Conservation (phyloP, 805 yeast genomes). For the Grigorovia jiainica region DNA sequence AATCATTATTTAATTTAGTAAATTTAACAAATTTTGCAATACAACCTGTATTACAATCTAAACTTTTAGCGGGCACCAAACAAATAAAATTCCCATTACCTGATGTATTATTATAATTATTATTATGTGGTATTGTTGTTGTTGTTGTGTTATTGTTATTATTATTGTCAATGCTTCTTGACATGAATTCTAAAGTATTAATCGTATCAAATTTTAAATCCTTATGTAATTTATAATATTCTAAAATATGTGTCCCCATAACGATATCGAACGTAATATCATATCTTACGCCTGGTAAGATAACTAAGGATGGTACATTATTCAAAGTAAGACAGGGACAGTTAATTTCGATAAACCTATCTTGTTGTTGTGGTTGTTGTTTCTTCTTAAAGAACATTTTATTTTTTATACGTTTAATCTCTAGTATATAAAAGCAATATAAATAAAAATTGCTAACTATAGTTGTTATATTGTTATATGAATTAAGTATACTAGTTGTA, state of each 20-base stretch:
- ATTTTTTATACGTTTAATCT: too few species aligned
- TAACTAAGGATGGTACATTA: slow-evolving; percentile 29
- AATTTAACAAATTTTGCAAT: slow-evolving; percentile 11
- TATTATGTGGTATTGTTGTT: too few species aligned
- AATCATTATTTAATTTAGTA: slow-evolving; percentile 6
- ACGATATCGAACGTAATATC: slow-evolving; percentile 42
- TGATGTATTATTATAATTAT: too few species aligned
- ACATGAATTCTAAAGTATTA: neutral
- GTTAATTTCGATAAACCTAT: neutral
- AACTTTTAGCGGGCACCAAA: slow-evolving; percentile 13
- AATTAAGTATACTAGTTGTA: too few species aligned
- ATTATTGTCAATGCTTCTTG: too few species aligned
- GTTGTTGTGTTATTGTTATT: too few species aligned
- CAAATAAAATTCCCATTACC: slow-evolving; percentile 12
- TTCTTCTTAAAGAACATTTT: slow-evolving; percentile 2
- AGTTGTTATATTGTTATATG: too few species aligned
- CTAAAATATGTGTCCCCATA: slow-evolving; percentile 39
- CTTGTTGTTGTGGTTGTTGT: slow-evolving; percentile 1
- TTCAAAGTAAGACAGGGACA: slow-evolving; percentile 7
- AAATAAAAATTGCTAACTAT: too few species aligned
- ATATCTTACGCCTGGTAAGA: slow-evolving; percentile 55
- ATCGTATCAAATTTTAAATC: neutral
- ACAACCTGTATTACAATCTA: slow-evolving; percentile 11
- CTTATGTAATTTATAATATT: slow-evolving; percentile 27
- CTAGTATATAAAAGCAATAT: too few species aligned